These are phyloP conservation scores for Shiraia sp. DNA, from an alignment of 2,329 filamentous ascomycete species.

Conservation along the genomic window DNA sequence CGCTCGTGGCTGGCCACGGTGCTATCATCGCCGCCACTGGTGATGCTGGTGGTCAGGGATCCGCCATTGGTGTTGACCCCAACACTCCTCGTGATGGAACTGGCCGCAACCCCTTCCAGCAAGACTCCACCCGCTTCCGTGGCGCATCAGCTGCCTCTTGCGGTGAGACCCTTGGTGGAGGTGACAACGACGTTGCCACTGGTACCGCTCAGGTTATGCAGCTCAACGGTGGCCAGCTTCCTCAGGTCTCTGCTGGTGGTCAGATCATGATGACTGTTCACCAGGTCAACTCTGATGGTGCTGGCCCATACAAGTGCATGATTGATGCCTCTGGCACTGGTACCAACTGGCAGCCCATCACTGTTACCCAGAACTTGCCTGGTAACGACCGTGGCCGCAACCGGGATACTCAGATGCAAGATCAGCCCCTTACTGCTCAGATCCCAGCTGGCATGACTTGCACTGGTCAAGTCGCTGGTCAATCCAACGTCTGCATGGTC, in stretches of 20 bases:
- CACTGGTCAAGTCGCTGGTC: slow-evolving; percentile 63
- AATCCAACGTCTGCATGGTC: slow-evolving; percentile 65
- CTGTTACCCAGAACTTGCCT: slow-evolving; percentile 59
- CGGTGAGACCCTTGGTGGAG: slow-evolving; percentile 62
- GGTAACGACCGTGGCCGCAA: slow-evolving; percentile 56
- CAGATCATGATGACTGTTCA: slow-evolving; percentile 65
- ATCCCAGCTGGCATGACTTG: slow-evolving; percentile 61
- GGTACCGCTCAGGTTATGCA: slow-evolving; percentile 63
- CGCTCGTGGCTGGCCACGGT: slow-evolving; percentile 64
- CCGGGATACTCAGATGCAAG: slow-evolving; percentile 30
- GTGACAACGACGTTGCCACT: slow-evolving; percentile 60
- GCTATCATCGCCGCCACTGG: slow-evolving; percentile 64
- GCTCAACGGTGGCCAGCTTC: slow-evolving; percentile 59
- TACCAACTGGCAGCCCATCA: slow-evolving; percentile 56
- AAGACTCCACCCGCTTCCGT: slow-evolving; percentile 65
- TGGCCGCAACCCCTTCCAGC: slow-evolving; percentile 63
- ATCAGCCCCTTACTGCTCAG: slow-evolving; percentile 59
- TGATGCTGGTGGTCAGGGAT: slow-evolving; percentile 58
- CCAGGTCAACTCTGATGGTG: slow-evolving; percentile 70
- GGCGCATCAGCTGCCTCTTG: slow-evolving; percentile 57
- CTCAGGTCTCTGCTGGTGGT: slow-evolving; percentile 63
- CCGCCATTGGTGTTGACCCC: slow-evolving; percentile 58
- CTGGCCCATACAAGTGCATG: slow-evolving; percentile 67
- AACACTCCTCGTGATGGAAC: slow-evolving; percentile 66
- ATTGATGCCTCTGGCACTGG: slow-evolving; percentile 65